Percentiles rank a stretch among this genome's conserved stretches.
Evolutionary conservation across 2,329 filamentous ascomycete genomes (phyloP).

Genomic region (Pseudogymnoascus sp.): DNA sequence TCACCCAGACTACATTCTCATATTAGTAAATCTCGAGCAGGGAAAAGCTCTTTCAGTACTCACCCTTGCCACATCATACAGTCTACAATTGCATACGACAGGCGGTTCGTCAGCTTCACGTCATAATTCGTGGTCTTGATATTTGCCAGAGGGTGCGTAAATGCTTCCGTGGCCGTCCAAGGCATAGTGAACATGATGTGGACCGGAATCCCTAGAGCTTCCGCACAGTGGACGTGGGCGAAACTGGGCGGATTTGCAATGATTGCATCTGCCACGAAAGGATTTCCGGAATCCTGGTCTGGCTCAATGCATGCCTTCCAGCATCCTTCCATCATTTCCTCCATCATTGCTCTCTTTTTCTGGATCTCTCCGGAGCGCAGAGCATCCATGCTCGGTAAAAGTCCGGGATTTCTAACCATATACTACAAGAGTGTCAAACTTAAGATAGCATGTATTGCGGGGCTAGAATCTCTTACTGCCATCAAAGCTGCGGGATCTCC

Average conservation of each 20-base stretch:
- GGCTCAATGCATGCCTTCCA: conserved; percentile 76
- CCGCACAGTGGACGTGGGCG: conserved; percentile 50
- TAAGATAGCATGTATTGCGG: background rate
- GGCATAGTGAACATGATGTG: conserved; percentile 65
- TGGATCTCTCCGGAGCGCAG: conserved; percentile 62
- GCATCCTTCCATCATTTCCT: conserved; percentile 68
- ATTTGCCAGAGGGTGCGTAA: conserved; percentile 45
- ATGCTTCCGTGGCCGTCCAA: conserved; percentile 38
- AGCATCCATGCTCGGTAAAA: conserved; percentile 73
- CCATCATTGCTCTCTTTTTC: conserved; percentile 63
- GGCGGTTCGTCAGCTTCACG: conserved; percentile 33
- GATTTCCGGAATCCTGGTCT: conserved; percentile 15
- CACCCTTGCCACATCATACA: conserved; percentile 43
- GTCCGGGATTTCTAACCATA: conserved; percentile 80
- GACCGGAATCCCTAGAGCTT: conserved; percentile 53
- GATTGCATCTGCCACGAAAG: conserved; percentile 26
- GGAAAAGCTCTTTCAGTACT: background rate
- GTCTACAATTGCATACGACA: conserved; percentile 42
- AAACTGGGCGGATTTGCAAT: conserved; percentile 25
- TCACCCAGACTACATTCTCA: conserved; percentile 53
- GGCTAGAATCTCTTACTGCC: conserved; percentile 34
- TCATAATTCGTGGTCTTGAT: conserved; percentile 31
- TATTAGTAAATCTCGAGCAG: background rate
- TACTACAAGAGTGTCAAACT: conserved; percentile 40
- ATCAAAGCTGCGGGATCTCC: conserved; percentile 43